Evolutionary conservation across 345 rosid species (phyloP).

Genomic region (Bretschneidera sinensis): DNA sequence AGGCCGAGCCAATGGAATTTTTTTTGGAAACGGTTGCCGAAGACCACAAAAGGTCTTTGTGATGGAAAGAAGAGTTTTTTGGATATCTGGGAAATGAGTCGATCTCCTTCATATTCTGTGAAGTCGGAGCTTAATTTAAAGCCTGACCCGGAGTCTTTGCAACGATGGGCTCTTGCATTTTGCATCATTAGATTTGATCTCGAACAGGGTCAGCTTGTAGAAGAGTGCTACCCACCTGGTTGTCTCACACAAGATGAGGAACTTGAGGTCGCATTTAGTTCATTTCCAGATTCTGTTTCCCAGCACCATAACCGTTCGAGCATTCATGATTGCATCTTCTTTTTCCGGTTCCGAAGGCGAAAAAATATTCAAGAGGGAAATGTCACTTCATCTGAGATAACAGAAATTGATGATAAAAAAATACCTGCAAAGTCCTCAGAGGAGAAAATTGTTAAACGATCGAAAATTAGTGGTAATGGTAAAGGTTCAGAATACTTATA

Average conservation of each 20-base stretch:
- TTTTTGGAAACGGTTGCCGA: conserved; percentile 10
- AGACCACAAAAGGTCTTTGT: conserved; percentile 23
- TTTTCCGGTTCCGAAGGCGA: conserved; percentile 75
- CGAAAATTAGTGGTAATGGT: conserved; percentile 7
- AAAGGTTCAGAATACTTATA: conserved; percentile 46
- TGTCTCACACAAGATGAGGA: conserved; percentile 72
- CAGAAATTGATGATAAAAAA: conserved; percentile 28
- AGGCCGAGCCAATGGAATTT: neutral
- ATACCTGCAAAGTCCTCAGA: conserved; percentile 18
- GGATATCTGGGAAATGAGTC: conserved; percentile 59
- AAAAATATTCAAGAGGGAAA: conserved; percentile 28
- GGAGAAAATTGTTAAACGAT: conserved; percentile 19
- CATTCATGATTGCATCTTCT: conserved; percentile 96
- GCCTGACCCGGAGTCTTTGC: conserved; percentile 59
- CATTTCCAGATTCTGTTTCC: conserved; percentile 94
- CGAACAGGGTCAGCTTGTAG: conserved; percentile 93
- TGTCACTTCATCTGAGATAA: conserved; percentile 26
- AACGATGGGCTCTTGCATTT: conserved; percentile 80
- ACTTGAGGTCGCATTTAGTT: conserved; percentile 84
- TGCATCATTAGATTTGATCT: conserved; percentile 91
- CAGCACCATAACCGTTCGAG: conserved; percentile 85
- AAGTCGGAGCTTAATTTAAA: conserved; percentile 60
- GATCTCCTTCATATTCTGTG: conserved; percentile 79
- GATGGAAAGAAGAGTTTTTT: conserved; percentile 27
- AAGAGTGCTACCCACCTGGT: conserved; percentile 80